Evolutionary conservation across 1,284 basidiomycete genomes (phyloP), one percentile per base, ranked within the genome.

Genomic region (Dichomitus squalens): DNA sequence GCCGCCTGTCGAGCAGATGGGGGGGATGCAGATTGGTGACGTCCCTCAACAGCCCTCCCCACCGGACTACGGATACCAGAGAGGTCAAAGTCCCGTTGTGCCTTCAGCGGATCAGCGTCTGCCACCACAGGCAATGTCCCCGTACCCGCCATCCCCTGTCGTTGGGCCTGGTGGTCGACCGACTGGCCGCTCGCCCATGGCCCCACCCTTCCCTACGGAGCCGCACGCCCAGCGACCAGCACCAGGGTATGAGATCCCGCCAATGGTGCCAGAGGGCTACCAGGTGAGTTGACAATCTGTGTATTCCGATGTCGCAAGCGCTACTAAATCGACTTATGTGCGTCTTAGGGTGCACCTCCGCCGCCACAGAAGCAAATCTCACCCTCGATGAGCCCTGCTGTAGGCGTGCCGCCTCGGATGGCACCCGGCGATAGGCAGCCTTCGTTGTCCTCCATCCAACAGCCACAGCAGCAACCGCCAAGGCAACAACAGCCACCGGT

Each of bases 21-120:
- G 81, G 33, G 77, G 79, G 55, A 63, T 85, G 70, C 81, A 79
- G 53, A 69, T 87, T n/a, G 73, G 72, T 1, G 79, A 68, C 14
- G 63, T 61, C 2, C 61, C 64, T 8, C 64, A 67, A 16, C 70
- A 65, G 7, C 59, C 59, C 21, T 66, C 65, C 48, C 55, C 57
- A 5, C 50, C 63, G 5, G 69, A 70, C n/a, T 67, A 68, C 44
- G 60, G 58, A 16, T 69, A 72, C 53, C 60, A 61, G 23, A 60
- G 65, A 9, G 44, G 44, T 47, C 66, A 48, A 29, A 58, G 59
- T 7, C 66, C 64, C 18, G 57, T 29, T 29, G 50, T 20, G 36
- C 38, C 29, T n/a, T 23, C 39, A 4, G 44, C 50, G 7, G 64
- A 67, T 36, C 63, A 58, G 33, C 63, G 59, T 2, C 23, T 65